phyloP scores from a whole-genome alignment of 1,284 basidiomycete species.

The Moesziomyces globuligerus region DNA sequence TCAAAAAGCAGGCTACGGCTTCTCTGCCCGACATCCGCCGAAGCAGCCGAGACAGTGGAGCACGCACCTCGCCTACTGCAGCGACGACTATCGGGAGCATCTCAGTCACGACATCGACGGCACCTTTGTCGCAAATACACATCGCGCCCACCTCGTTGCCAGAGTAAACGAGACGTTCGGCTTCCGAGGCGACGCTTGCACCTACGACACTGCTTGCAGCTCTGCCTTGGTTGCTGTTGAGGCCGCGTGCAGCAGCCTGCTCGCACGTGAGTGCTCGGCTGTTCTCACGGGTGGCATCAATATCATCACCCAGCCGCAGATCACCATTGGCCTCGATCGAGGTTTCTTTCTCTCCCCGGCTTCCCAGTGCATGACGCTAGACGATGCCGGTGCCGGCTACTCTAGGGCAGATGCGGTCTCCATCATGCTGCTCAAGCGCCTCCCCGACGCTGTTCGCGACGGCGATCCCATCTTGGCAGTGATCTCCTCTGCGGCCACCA shows the following conservation, averaged over 20 bases:
- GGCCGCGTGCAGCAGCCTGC: conserved; percentile 39
- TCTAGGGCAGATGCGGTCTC: conserved; percentile 48
- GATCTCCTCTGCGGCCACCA: conserved; percentile 46
- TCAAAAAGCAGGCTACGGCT: conserved; percentile 39
- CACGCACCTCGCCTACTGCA: conserved; percentile 43
- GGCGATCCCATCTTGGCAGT: conserved; percentile 44
- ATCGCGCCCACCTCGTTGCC: conserved; percentile 41
- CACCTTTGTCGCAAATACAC: conserved; percentile 31
- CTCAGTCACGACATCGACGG: conserved; percentile 38
- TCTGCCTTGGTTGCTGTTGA: conserved; percentile 51
- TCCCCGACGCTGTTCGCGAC: conserved; percentile 42
- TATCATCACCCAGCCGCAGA: conserved; percentile 51
- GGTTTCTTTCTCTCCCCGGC: conserved; percentile 52
- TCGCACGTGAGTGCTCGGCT: conserved; percentile 19
- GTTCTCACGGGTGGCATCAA: conserved; percentile 52
- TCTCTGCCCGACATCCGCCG: conserved; percentile 19
- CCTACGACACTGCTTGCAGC: conserved; percentile 51
- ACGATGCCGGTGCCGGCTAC: conserved; percentile 47
- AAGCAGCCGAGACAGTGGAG: conserved; percentile 33
- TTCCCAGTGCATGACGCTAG: conserved; percentile 50
- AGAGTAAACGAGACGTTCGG: conserved; percentile 37
- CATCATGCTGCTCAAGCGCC: conserved; percentile 43
- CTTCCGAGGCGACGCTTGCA: conserved; percentile 42
- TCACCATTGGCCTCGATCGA: conserved; percentile 50
- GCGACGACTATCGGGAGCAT: conserved; percentile 50